Conservation (phyloP, 345 rosid genomes). For the Isatis tinctoria region DNA sequence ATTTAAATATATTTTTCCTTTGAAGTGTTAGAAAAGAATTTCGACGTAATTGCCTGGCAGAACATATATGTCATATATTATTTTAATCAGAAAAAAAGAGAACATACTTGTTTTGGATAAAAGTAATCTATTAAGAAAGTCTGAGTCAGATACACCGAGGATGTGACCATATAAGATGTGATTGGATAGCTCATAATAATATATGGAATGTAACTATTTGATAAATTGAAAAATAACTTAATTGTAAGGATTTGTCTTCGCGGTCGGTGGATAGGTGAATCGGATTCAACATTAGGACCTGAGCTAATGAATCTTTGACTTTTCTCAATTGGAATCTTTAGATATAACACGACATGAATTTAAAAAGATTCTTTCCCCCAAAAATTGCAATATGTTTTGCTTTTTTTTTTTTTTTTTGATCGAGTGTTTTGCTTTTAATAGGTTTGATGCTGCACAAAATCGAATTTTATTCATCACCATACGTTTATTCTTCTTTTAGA, state of each 20-base stretch:
- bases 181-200: background rate
- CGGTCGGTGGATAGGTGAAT: constrained; percentile 29
- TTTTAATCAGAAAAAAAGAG: too few relatives aligned
- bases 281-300: constrained; percentile 8
- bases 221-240: background rate
- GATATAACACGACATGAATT: background rate
- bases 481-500: background rate
- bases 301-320: constrained; percentile 28
- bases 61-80: background rate
- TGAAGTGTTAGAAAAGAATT: background rate
- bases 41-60: constrained; percentile 6
- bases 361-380: background rate
- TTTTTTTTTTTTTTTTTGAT: too few relatives aligned
- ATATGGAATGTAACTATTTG: background rate
- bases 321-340: constrained; percentile 15
- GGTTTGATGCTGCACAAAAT: background rate
- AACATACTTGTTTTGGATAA: background rate
- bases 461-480: background rate
- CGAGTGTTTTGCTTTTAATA: too few relatives aligned
- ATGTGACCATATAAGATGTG: background rate
- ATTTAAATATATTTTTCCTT: background rate
- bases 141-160: constrained; percentile 24
- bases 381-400: background rate
- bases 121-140: background rate
- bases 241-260: background rate